Evolutionary conservation across 2,329 filamentous ascomycete genomes (phyloP), one percentile per base, ranked within the genome.

Genomic region (Aspergillus sp.): DNA sequence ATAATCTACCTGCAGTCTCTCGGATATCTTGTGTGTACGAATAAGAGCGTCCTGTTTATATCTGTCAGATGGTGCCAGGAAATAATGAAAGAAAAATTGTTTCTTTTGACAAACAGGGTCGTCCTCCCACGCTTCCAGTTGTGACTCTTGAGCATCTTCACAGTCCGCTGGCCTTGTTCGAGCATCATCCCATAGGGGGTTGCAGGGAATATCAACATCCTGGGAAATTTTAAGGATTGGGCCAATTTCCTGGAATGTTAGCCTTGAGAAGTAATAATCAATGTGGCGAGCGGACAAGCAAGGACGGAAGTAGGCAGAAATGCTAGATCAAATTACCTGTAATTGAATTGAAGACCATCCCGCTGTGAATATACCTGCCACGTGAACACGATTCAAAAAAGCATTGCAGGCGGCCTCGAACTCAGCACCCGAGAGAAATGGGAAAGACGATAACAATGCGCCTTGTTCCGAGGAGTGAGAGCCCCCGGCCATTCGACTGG

Each of bases 391-490:
- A 62, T 65, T 56, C 53, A 64, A 55, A 76, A 85, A 53, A 82
- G 85, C 68, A 79, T 87, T 83, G 71, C 88, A 90, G 54, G 81
- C 83, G 66, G 85, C 81, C 53, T 83, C 74, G 62, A 91, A 91
- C 67, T 90, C 87, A 41, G 84, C 80, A 11, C 74, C 66, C 11
- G 75, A 82, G 26, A 91, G 79, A 57, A 82, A 83, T 6, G 88
- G 88, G 67, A 87, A 91, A 50, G 56, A 57, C 48, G 66, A 67
- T 42, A 74, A 67, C 44, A 74, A 52, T 43, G 61, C 53, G 36
- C 20, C 36, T 47, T 51, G 48, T 20, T 9, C 49, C 3, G 54
- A 48, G 30, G 55, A 45, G n/a, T 43, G 30, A 38, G 38, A 49
- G 15, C 32, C 13, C 39, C 39, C 38, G 43, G 56, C 59, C 59